Conservation (phyloP, 441 rosid genomes). For the Bruguiera hainesii region DNA sequence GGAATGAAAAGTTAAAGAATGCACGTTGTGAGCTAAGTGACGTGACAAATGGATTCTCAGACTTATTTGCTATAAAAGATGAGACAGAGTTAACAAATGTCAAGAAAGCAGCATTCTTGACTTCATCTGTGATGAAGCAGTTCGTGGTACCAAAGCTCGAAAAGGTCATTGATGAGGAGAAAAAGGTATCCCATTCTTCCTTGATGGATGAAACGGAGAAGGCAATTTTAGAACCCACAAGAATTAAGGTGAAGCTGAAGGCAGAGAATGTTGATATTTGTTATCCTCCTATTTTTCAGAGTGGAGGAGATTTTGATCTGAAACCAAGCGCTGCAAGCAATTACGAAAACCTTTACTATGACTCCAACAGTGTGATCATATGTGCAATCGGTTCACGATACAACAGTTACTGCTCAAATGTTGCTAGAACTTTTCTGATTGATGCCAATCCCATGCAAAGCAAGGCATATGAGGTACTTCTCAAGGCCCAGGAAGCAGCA, state of each 20-base stretch:
- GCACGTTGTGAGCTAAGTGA: conserved; percentile 51
- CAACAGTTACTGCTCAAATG: conserved; percentile 79
- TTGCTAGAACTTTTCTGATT: conserved; percentile 72
- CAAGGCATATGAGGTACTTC: conserved; percentile 79
- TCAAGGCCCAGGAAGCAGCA: conserved; percentile 79
- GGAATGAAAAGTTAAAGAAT: conserved; percentile 59
- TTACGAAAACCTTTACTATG: conserved; percentile 62
- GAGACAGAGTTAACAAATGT: conserved; percentile 52
- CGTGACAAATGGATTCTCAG: conserved; percentile 65
- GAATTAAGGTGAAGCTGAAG: conserved; percentile 65
- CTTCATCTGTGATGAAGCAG: conserved; percentile 63
- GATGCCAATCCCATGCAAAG: conserved; percentile 68
- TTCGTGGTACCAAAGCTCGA: conserved; percentile 81
- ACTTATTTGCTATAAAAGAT: conserved; percentile 73
- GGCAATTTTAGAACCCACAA: conserved; percentile 69
- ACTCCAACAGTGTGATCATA: conserved; percentile 66
- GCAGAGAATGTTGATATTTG: conserved; percentile 83
- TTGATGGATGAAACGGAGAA: conserved; percentile 80
- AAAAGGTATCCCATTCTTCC: conserved; percentile 66
- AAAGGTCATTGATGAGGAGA: conserved; percentile 79
- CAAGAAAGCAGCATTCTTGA: conserved; percentile 72
- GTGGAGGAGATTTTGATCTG: conserved; percentile 79
- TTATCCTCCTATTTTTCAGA: conserved; percentile 85
- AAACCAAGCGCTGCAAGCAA: conserved; percentile 91
- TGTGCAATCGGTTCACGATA: conserved; percentile 79